Percentiles rank a stretch among this genome's conserved stretches.
Evolutionary conservation across 1,284 basidiomycete genomes (phyloP).

Genomic region (Ganoderma lingzhi): DNA sequence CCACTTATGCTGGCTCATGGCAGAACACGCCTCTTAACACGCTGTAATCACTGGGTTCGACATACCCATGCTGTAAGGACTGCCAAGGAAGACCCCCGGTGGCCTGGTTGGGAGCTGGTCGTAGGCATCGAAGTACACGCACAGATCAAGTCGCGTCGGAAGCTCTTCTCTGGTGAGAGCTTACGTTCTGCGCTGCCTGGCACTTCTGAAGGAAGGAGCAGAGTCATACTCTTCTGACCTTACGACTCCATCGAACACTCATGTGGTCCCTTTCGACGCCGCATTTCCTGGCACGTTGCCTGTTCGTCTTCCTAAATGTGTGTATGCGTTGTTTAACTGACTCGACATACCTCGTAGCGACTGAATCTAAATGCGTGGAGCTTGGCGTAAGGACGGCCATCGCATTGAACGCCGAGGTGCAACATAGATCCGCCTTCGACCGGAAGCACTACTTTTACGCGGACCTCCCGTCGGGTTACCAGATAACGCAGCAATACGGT

Average conservation of each 20-base stretch:
- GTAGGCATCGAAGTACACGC: slow-evolving; percentile 97
- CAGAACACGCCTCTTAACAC: slow-evolving; percentile 27
- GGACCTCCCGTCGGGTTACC: slow-evolving; percentile 94
- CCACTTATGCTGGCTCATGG: slow-evolving; percentile 37
- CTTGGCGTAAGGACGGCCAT: slow-evolving; percentile 86
- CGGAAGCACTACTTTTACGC: slow-evolving; percentile 99
- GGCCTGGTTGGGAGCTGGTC: slow-evolving; percentile 84
- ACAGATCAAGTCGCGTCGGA: slow-evolving; percentile 87
- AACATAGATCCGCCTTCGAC: slow-evolving; percentile 86
- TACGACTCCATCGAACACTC: slow-evolving; percentile 70
- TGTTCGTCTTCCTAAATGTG: slow-evolving; percentile 52
- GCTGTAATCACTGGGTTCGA: slow-evolving; percentile 14
- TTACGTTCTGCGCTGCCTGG: background rate
- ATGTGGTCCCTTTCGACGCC: slow-evolving; percentile 88
- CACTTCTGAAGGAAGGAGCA: slow-evolving; percentile 13
- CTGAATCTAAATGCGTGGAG: slow-evolving; percentile 84
- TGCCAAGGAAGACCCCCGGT: slow-evolving; percentile 45
- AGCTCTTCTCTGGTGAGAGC: slow-evolving; percentile 88
- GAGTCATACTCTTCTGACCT: slow-evolving; percentile 55
- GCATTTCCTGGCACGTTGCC: slow-evolving; percentile 95
- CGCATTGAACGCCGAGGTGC: slow-evolving; percentile 81
- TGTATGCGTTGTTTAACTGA: slow-evolving; percentile 6
- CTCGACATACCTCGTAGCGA: slow-evolving; percentile 51
- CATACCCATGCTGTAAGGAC: slow-evolving; percentile 33
- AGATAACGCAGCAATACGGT: slow-evolving; percentile 97